Base-by-base conservation (phyloP, 352 stramenopile genomes). In the Globisporangium splendens region DNA sequence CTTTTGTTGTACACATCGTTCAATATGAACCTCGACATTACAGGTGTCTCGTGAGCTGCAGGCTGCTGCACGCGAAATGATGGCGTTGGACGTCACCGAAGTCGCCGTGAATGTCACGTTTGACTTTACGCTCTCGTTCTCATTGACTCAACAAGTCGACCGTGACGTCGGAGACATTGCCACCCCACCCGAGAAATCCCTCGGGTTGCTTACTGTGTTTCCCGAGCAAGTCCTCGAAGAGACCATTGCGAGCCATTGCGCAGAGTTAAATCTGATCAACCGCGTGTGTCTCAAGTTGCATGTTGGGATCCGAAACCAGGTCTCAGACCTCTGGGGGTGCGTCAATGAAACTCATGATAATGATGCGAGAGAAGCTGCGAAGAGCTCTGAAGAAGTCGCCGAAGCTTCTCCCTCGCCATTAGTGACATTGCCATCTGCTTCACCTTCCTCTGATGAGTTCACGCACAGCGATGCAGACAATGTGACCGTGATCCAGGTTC, bases 31-130 rank as follows among this genome's bases (percentile, higher is more conserved):
- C n/a, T n/a, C n/a, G n/a, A 31, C 5, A 31, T 31, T 53, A 11
- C 15, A 58, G 10, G 43, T 71, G 8, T 20, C 50, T 12, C 62
- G 56, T 15, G 61, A 83, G 33, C 46, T 88, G 7, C 57, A 72
- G 4, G 69, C 63, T 3, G 63, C 68, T n/a, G 57, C 75, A 46
- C 57, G 69, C 17, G 75, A 87, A 18, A 86, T 89, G 73, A 71
- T 60, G 46, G 57, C 24, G 17, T 46, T 82, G 12, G 64, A 72
- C 1, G 67, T 74, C 41, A 61, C 63, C 20, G 79, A 89, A 48
- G 69, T 53, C 13, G 52, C 88, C 17, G 75, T 83, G 33, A 89
- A 88, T 47, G 53, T 89, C 47, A 85, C 77, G 28, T 54, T 86
- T 33, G 79, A 89, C 54, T 70, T 67, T 54, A 73, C 67, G 28